Conservation (phyloP, 1,284 basidiomycete genomes). For the Vanrija sp. region DNA sequence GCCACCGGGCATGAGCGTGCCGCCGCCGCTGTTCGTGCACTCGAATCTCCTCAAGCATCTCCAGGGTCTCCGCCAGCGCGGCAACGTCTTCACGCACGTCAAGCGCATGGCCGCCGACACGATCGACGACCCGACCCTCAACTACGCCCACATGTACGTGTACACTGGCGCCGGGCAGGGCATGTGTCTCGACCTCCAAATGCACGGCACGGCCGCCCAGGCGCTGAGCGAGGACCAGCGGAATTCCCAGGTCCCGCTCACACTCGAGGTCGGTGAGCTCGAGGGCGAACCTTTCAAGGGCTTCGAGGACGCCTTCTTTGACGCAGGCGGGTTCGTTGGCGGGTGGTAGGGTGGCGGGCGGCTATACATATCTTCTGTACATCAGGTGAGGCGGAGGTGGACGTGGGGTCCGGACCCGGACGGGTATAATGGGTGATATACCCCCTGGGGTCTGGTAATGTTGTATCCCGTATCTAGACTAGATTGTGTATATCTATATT, state of each 20-base stretch:
- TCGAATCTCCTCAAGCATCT: conserved; percentile 53
- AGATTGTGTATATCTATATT: no score
- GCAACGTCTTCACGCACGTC: conserved; percentile 42
- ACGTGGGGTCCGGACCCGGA: no score
- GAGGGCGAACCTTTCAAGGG: conserved; percentile 37
- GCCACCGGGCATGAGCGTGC: conserved; percentile 12
- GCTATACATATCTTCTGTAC: no score
- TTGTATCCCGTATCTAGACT: no score
- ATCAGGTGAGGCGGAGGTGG: no score
- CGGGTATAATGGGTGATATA: no score
- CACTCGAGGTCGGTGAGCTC: conserved; percentile 21
- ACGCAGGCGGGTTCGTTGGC: conserved; percentile 41
- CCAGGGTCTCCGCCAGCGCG: conserved; percentile 18
- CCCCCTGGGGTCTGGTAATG: no score
- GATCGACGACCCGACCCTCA: conserved; percentile 29
- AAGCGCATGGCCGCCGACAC: conserved; percentile 36
- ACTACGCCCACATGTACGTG: conserved; percentile 41
- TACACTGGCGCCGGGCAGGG: conserved; percentile 43
- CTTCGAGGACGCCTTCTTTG: conserved; percentile 42
- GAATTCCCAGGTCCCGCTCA: not conserved
- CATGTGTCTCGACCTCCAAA: conserved; percentile 47
- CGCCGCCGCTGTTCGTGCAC: conserved; percentile 42
- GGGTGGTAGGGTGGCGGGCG: conserved; percentile 35
- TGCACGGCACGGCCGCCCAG: conserved; percentile 23
- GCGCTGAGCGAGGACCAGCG: conserved; percentile 17